Conservation (phyloP, 768 basidiomycete species). For the Rhodotorula toruloides region DNA sequence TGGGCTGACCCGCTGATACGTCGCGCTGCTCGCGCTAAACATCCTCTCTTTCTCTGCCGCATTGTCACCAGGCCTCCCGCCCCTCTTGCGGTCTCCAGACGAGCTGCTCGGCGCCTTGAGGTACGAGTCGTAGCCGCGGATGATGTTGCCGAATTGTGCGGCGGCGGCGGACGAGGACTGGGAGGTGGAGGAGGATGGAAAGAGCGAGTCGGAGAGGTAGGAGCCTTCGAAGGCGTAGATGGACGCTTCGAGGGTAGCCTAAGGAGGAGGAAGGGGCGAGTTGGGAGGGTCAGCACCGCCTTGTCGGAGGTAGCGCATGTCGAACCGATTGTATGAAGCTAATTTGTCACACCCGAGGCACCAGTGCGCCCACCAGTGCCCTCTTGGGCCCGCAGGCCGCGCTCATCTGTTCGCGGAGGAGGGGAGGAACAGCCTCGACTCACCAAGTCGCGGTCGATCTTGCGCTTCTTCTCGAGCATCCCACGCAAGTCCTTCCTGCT, state of each 20-base stretch:
- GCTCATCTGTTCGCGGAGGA: too few species aligned
- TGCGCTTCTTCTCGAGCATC: conserved; percentile 28
- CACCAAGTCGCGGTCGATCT: conserved; percentile 33
- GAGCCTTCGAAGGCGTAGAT: conserved; percentile 50
- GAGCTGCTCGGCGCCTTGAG: conserved; percentile 45
- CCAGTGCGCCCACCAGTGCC: too few species aligned
- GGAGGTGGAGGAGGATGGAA: conserved; percentile 39
- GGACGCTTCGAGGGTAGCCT: conserved; percentile 48
- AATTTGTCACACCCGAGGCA: too few species aligned
- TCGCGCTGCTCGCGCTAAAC: conserved; percentile 47
- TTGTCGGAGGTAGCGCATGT: background rate
- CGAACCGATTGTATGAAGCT: too few species aligned
- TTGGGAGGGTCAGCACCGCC: background rate
- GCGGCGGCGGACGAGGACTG: background rate
- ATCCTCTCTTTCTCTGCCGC: conserved; percentile 46
- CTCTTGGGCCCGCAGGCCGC: too few species aligned
- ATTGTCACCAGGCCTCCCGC: conserved; percentile 39
- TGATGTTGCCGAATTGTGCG: conserved; percentile 48
- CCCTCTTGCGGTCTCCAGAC: conserved; percentile 32
- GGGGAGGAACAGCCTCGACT: background rate
- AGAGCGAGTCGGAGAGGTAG: conserved; percentile 47
- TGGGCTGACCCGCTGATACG: conserved; percentile 44
- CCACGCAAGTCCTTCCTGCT: conserved; percentile 9
- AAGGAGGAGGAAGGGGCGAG: background rate
- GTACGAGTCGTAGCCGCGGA: conserved; percentile 50